These are phyloP conservation scores for Xerocomellus amylosporus DNA, from an alignment of 768 basidiomycete genomes.

Conservation along the genomic window DNA sequence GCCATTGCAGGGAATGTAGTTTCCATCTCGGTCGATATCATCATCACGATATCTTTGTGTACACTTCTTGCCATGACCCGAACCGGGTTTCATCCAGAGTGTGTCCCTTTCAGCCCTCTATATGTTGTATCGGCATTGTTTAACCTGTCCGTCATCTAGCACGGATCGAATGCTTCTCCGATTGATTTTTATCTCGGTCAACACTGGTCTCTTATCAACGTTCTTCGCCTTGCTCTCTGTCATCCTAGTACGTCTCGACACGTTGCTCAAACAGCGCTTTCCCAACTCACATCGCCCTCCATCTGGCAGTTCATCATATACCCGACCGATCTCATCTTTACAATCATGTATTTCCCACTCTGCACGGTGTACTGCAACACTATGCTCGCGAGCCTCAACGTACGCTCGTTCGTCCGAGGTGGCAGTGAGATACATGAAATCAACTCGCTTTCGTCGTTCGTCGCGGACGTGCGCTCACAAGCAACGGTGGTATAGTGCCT, in stretches of 20 bases:
- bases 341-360: constrained; percentile 29
- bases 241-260: constrained; percentile 17
- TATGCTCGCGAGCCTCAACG: constrained; percentile 33
- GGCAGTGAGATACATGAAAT: neutral
- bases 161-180: constrained; percentile 25
- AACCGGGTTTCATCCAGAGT: constrained; percentile 21
- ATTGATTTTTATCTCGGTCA: constrained; percentile 25
- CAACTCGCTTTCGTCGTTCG: neutral
- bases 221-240: constrained; percentile 22
- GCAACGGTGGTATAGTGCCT: neutral
- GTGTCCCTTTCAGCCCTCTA: neutral
- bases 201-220: constrained; percentile 25
- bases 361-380: constrained; percentile 35
- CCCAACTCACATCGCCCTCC: neutral
- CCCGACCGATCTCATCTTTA: constrained; percentile 22
- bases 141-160: constrained; percentile 8
- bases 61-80: constrained; percentile 23
- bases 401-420: constrained; percentile 18
- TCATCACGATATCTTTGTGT: constrained; percentile 20
- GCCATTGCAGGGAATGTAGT: constrained; percentile 12
- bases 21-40: constrained; percentile 5
- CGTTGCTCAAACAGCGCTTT: no score
- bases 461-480: neutral
- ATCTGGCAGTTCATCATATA: constrained; percentile 19
- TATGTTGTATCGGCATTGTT: neutral